Conservation (phyloP, 2,329 filamentous ascomycete genomes). For the Apiospora rasikravindrae region DNA sequence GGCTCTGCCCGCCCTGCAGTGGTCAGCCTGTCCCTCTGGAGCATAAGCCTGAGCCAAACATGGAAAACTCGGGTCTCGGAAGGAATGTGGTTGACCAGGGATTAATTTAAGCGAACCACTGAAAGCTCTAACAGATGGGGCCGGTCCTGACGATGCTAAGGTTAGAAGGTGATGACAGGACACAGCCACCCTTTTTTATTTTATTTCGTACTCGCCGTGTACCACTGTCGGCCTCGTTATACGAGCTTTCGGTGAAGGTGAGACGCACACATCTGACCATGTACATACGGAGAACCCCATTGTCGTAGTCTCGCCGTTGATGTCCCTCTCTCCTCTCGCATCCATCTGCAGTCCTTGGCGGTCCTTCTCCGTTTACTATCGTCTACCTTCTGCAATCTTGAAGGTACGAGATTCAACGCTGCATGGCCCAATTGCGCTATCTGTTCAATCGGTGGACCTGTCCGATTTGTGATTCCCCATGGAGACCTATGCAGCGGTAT, state of each 20-base stretch:
- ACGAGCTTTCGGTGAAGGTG: not conserved
- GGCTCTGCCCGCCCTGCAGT: not conserved
- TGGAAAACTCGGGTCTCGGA: slow-evolving; percentile 10
- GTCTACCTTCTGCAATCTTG: not conserved
- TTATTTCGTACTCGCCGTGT: not conserved
- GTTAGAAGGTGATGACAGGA: slow-evolving; percentile 5
- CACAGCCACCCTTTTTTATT: slow-evolving; percentile 7
- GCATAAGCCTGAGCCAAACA: not conserved
- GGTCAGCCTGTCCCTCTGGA: not conserved
- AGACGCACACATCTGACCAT: not conserved
- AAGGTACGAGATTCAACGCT: not conserved
- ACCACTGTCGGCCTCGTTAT: not conserved
- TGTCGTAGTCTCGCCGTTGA: not conserved
- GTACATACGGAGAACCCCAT: not conserved
- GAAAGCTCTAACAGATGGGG: slow-evolving; percentile 16
- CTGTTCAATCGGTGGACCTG: not conserved
- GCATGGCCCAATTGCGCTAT: not conserved
- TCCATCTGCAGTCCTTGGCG: not conserved
- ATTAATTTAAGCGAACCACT: slow-evolving; percentile 12
- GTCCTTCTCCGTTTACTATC: not conserved
- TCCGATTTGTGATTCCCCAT: not conserved
- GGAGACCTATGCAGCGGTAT: not conserved
- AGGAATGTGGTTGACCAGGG: slow-evolving; percentile 13
- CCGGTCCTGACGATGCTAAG: not conserved
- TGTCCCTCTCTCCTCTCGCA: not conserved